Evolutionary conservation across 352 stramenopile genomes (phyloP).

Genomic region (Pythium biforme): DNA sequence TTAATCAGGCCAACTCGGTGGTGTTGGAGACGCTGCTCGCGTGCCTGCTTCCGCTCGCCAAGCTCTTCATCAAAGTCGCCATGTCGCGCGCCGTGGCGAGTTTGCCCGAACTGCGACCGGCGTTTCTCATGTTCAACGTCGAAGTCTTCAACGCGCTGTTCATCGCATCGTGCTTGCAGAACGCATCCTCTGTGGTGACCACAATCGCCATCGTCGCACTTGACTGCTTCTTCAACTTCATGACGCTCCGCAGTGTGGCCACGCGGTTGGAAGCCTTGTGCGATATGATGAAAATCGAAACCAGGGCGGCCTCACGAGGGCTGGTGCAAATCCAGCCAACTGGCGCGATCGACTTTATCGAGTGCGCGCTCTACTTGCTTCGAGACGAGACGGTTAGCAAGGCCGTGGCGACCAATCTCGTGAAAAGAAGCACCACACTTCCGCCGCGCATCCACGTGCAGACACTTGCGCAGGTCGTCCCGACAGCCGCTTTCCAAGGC

Average conservation of each 20-base stretch:
- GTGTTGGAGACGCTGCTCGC: constrained; percentile 7
- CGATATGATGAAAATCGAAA: not conserved
- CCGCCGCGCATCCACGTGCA: not conserved
- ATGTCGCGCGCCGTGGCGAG: constrained; percentile 22
- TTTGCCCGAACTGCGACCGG: constrained; percentile 27
- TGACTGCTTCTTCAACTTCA: constrained; percentile 13
- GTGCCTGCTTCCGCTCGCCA: constrained; percentile 7
- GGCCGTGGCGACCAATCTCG: not conserved
- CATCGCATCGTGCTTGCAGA: constrained; percentile 44
- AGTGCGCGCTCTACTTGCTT: not conserved
- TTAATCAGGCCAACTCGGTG: constrained; percentile 1
- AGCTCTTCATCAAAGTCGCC: constrained; percentile 18
- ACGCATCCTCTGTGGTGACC: constrained; percentile 30
- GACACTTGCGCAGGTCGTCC: not conserved
- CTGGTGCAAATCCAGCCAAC: not conserved
- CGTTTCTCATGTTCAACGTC: constrained; percentile 37
- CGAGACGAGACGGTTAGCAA: not conserved
- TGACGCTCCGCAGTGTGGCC: constrained; percentile 7
- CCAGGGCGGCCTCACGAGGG: no score
- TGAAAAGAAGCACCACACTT: not conserved
- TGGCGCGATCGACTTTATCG: not conserved
- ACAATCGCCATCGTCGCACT: constrained; percentile 27
- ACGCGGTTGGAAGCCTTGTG: not conserved
- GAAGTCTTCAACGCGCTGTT: constrained; percentile 35
- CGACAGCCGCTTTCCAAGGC: not conserved